Evolutionary conservation across 306 rosid species (phyloP).

Genomic region (Pachyrhizus erosus): DNA sequence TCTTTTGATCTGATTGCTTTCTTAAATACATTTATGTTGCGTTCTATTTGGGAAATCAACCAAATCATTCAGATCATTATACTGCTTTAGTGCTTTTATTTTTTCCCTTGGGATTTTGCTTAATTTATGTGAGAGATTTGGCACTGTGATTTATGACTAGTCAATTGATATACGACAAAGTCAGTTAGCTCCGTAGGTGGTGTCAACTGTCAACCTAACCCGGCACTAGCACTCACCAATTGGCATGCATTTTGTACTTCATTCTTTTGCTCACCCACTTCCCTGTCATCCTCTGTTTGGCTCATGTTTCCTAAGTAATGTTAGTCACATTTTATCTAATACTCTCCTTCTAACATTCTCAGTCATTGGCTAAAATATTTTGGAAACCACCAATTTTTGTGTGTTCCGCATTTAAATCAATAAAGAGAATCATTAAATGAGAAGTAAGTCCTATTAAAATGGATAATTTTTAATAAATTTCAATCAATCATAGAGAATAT

Average conservation of each 20-base stretch:
- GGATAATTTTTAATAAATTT: too few relatives aligned
- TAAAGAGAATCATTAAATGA: too few relatives aligned
- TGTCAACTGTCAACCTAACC: slow-evolving; percentile 2
- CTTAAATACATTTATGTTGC: not conserved
- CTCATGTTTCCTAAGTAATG: too few relatives aligned
- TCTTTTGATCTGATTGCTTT: slow-evolving; percentile 20
- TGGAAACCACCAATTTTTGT: too few relatives aligned
- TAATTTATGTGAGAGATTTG: not conserved
- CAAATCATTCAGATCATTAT: slow-evolving; percentile 5
- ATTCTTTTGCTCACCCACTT: not conserved
- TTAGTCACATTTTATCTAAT: too few relatives aligned
- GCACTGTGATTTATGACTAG: slow-evolving; percentile 29
- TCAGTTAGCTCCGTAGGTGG: not conserved
- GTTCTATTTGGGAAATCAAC: not conserved
- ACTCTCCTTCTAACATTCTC: too few relatives aligned
- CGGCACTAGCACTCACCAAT: slow-evolving; percentile 8
- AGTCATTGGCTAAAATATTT: too few relatives aligned
- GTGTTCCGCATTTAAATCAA: too few relatives aligned
- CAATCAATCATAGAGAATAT: too few relatives aligned
- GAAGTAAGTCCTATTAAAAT: too few relatives aligned
- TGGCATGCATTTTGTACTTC: not conserved
- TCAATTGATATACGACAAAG: not conserved
- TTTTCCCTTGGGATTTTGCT: not conserved
- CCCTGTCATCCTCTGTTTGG: not conserved
- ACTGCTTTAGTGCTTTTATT: slow-evolving; percentile 18